Conservation (phyloP, 2,329 filamentous ascomycete species). For the Colletotrichum sublineola region DNA sequence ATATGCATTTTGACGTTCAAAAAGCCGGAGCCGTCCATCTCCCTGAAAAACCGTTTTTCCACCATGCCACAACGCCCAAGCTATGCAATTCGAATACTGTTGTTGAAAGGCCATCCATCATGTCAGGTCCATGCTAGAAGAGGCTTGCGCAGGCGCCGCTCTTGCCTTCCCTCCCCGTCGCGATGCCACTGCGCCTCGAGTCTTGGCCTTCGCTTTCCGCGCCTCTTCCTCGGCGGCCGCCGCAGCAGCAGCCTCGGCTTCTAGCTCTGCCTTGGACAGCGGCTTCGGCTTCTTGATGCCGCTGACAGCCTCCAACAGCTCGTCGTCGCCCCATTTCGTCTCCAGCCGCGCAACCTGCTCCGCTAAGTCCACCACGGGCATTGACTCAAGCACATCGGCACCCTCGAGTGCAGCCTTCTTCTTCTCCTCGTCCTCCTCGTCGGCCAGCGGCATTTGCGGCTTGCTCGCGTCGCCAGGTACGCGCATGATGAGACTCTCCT, state of each 20-base stretch:
- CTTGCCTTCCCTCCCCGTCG: slow-evolving; percentile 49
- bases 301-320: slow-evolving; percentile 61
- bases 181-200: slow-evolving; percentile 40
- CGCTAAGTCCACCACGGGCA: slow-evolving; percentile 47
- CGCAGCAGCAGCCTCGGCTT: slow-evolving; percentile 46
- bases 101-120: background rate
- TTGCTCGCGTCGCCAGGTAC: slow-evolving; percentile 16
- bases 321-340: slow-evolving; percentile 59
- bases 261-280: slow-evolving; percentile 46
- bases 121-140: slow-evolving; percentile 42
- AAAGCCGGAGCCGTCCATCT: background rate
- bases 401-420: slow-evolving; percentile 43
- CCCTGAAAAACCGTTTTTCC: slow-evolving; percentile 20
- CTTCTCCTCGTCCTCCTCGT: slow-evolving; percentile 45
- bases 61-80: slow-evolving; percentile 38
- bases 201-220: slow-evolving; percentile 46
- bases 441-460: background rate
- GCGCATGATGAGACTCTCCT: slow-evolving; percentile 76
- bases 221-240: slow-evolving; percentile 47
- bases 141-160: slow-evolving; percentile 44
- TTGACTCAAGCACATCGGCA: slow-evolving; percentile 19
- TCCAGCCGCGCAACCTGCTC: slow-evolving; percentile 55
- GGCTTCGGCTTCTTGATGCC: slow-evolving; percentile 54
- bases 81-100: slow-evolving; percentile 35
- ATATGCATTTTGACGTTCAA: slow-evolving; percentile 42